Evolutionary conservation across 352 stramenopile genomes (phyloP).

Genomic region (Globisporangium middletonii): DNA sequence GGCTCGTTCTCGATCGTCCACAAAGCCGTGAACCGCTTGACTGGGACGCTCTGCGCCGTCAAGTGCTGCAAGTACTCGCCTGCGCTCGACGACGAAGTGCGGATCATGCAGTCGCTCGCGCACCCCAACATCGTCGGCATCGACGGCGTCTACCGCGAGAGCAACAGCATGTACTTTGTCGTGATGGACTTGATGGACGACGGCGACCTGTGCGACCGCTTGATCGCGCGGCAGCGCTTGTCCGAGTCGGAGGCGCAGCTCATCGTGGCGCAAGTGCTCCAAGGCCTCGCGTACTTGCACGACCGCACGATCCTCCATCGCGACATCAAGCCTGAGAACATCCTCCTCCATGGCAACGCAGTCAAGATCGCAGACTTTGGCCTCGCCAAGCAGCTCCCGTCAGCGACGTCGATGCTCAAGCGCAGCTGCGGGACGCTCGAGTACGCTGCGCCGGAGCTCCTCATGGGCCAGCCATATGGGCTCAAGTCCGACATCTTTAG

Average conservation of each 20-base stretch:
- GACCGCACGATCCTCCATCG: conserved; percentile 57
- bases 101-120: conserved; percentile 46
- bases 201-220: conserved; percentile 65
- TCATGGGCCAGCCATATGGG: conserved; percentile 59
- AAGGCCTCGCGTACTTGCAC: conserved; percentile 61
- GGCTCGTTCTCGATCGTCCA: conserved; percentile 82
- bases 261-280: conserved; percentile 58
- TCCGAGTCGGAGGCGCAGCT: conserved; percentile 40
- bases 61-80: conserved; percentile 72
- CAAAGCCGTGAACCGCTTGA: conserved; percentile 62
- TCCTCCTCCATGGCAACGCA: conserved; percentile 57
- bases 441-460: conserved; percentile 70
- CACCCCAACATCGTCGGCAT: conserved; percentile 67
- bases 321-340: conserved; percentile 83
- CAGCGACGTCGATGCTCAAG: conserved; percentile 43
- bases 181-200: conserved; percentile 81
- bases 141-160: conserved; percentile 62
- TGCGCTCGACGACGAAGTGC: conserved; percentile 64
- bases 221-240: conserved; percentile 62
- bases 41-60: conserved; percentile 51
- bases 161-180: conserved; percentile 73
- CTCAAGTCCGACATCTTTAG: conserved; percentile 79
- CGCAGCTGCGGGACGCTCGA: conserved; percentile 70
- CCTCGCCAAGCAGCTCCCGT: conserved; percentile 57
- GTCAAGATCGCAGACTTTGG: conserved; percentile 81